These are phyloP conservation scores for Heterobasidion irregulare DNA, from an alignment of 1,284 basidiomycete species.

Conservation along the genomic window DNA sequence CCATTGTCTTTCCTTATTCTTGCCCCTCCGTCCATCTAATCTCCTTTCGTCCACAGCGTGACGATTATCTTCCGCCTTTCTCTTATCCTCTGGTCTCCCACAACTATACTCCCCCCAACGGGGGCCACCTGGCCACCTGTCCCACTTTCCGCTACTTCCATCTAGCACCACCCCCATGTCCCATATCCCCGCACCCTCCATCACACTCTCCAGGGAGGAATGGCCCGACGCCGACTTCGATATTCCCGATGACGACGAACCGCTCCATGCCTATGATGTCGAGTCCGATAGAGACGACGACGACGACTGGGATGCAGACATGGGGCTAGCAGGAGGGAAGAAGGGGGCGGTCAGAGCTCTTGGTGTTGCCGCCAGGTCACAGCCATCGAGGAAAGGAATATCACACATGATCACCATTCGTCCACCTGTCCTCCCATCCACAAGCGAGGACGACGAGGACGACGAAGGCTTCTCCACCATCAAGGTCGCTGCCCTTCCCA, in stretches of 20 bases:
- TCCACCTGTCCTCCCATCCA: slow-evolving; percentile 38
- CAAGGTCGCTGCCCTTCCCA: slow-evolving; percentile 47
- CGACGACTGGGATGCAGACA: slow-evolving; percentile 70
- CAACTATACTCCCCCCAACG: background rate
- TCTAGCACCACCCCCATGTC: slow-evolving; percentile 31
- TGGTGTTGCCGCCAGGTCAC: slow-evolving; percentile 24
- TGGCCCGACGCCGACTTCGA: slow-evolving; percentile 82
- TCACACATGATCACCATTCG: slow-evolving; percentile 53
- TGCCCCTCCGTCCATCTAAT: background rate
- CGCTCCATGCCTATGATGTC: slow-evolving; percentile 45
- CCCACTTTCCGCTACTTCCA: slow-evolving; percentile 8
- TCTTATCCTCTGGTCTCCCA: background rate
- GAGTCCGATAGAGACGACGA: slow-evolving; percentile 58
- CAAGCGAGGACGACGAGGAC: slow-evolving; percentile 52
- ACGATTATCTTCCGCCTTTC: background rate
- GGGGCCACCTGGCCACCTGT: slow-evolving; percentile 4
- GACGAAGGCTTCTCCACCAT: slow-evolving; percentile 75
- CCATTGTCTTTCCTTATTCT: background rate
- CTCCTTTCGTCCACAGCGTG: background rate
- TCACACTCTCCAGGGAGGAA: slow-evolving; percentile 53
- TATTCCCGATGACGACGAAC: slow-evolving; percentile 65
- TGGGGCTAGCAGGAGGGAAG: slow-evolving; percentile 44
- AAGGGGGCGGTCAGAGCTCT: slow-evolving; percentile 45
- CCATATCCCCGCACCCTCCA: slow-evolving; percentile 49
- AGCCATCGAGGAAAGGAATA: slow-evolving; percentile 17